Evolutionary conservation across 768 basidiomycete species (phyloP), one percentile per base, ranked within the genome.

Genomic region (Auricularia heimuer): DNA sequence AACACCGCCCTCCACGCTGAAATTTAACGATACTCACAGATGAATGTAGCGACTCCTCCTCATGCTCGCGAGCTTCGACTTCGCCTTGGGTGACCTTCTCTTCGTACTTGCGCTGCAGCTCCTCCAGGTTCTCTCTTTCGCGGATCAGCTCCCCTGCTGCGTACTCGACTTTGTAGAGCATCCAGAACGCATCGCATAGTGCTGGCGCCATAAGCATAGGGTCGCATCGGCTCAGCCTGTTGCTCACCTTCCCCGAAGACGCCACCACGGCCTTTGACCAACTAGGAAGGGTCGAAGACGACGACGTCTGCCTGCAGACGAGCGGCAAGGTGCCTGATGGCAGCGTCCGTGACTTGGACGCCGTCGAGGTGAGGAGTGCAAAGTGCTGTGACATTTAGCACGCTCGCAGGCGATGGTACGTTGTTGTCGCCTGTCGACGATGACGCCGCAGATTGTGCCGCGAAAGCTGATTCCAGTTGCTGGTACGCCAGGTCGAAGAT

Each of bases 281-380:
- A 62, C 36, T 72, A 67, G 1, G 72, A 64, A n/a, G 74, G 67
- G 65, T 78, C 76, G 3, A 78, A 54, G 24, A 74, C 51, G 2
- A 75, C 70, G 4, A 77, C 66, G 56, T 77, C 77, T 10, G 74
- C 76, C 8, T 69, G 70, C 6, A 75, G 42, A 12, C 70, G 65
- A 34, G 62, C 54, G 0, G 76, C 73, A n/a, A 75, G 66, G 37
- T 71, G 68, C 24, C 67, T 54, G 16, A 77, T 67, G 10, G 75
- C 72, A 3, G 68, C 67, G 35, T 65, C 66, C 8, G 73, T 65
- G 51, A 75, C 73, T 51, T 51, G 11, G 6, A 18, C 6, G 14
- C 47, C 7, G 16, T 51, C 47, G 47, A 18, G 16, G 21, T 51
- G 47, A 8, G 47, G 47, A 6, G 47, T 12, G 16, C 47, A 51